Evolutionary conservation across 192 early-diverging fungal species (phyloP), one percentile per base, ranked within the genome.

Genomic region (Globomyces pollinis-pini): DNA sequence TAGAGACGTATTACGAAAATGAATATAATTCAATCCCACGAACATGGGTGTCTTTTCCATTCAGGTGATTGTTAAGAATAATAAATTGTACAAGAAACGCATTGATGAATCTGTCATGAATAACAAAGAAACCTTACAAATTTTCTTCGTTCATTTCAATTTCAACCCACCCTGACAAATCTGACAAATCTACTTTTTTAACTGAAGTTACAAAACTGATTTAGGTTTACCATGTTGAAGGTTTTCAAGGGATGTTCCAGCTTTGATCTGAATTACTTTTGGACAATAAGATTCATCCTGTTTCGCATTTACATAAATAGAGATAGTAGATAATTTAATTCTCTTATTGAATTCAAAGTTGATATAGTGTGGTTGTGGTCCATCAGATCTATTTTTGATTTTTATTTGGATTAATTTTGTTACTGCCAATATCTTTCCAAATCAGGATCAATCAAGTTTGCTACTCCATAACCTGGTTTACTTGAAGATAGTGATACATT

Each of bases 281-380:
- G 91, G 90, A 0, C 87, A 88, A 65, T 94, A 94, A 56, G 79
- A 84, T 66, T 92, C 90, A 55, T 94, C 91, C 63, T 88, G 79
- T 43, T 77, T 76, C 50, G 60, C 83, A 67, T 94, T 88, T 36
- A 87, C 55, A 59, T 84, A 77, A 34, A 78, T 33, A 13, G 54
- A 64, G 5, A 76, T 12, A 57, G 59, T 54, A 65, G 67, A 28
- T 1, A 91, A 62, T 13, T 61, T 53, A 8, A 80, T 89, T 56
- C 73, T 70, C 39, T 78, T 70, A 12, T 73, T 71, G 64, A 91
- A 91, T 18, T 80, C 69, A 18, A 94, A 64, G 62, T 81, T 90
- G 49, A 94, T 69, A 44, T 69, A 73, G 62, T 94, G 91, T 11
- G 88, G 83, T 42, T 83, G 79, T 1, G 76, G 76, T 0, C 86